Evolutionary conservation across 1,284 basidiomycete genomes (phyloP).

Genomic region (Malassezia japonica): DNA sequence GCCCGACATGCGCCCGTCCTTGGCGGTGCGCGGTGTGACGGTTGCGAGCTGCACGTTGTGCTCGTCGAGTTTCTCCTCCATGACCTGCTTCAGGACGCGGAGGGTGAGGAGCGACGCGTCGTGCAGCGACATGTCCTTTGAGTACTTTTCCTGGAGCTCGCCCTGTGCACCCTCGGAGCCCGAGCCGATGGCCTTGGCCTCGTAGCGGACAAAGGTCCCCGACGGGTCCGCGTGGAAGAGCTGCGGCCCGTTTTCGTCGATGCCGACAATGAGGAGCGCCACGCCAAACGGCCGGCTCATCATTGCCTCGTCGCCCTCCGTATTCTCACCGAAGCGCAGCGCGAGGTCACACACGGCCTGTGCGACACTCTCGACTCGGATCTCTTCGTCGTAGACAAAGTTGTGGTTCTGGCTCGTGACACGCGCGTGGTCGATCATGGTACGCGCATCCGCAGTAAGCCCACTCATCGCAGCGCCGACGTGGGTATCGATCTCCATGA

Average conservation of each 20-base stretch:
- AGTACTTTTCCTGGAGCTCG: constrained; percentile 94
- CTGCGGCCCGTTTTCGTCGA: constrained; percentile 92
- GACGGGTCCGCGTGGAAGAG: constrained; percentile 90
- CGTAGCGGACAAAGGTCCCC: constrained; percentile 93
- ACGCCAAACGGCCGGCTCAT: constrained; percentile 88
- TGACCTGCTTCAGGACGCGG: constrained; percentile 91
- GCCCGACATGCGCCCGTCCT: constrained; percentile 38
- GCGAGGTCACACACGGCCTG: constrained; percentile 98
- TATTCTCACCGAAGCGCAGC: constrained; percentile 93
- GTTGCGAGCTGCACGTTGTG: constrained; percentile 93
- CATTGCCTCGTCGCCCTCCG: constrained; percentile 88
- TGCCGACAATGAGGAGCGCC: constrained; percentile 87
- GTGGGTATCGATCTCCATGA: constrained; percentile 97
- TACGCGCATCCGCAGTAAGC: constrained; percentile 91
- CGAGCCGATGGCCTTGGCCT: constrained; percentile 96
- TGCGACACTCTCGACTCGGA: constrained; percentile 72
- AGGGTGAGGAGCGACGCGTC: constrained; percentile 81
- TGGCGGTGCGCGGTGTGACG: constrained; percentile 35
- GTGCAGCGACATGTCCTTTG: constrained; percentile 75
- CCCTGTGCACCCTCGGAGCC: constrained; percentile 96
- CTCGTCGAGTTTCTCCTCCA: constrained; percentile 98
- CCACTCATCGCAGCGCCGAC: constrained; percentile 98
- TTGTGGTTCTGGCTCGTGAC: constrained; percentile 81
- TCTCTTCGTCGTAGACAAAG: constrained; percentile 93
- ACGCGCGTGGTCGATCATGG: constrained; percentile 99